Evolutionary conservation across 331 rosid genomes (phyloP).

Genomic region (Telfairia occidentalis): DNA sequence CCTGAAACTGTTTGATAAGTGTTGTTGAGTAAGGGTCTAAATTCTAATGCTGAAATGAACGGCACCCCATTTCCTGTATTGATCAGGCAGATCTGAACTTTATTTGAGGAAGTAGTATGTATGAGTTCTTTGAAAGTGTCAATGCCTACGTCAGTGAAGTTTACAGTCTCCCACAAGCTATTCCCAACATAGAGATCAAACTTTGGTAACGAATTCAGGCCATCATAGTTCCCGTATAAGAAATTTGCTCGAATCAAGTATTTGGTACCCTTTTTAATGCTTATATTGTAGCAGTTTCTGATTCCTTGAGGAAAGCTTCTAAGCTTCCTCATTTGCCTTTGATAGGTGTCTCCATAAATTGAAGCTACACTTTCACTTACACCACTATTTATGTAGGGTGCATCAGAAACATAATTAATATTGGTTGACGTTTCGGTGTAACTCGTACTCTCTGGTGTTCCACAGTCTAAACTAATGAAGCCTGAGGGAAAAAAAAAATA

Average conservation of each 20-base stretch:
- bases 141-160: not conserved
- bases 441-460: constrained; percentile 1
- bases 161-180: constrained; percentile 7
- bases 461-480: constrained; percentile 16
- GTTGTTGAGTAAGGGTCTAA: constrained; percentile 23
- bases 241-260: constrained; percentile 11
- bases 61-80: constrained; percentile 13
- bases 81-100: constrained; percentile 12
- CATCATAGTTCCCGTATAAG: constrained; percentile 14
- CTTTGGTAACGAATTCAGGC: not conserved
- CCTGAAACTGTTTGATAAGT: constrained; percentile 15
- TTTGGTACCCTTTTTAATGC: not conserved
- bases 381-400: constrained; percentile 9
- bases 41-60: constrained; percentile 34
- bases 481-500: constrained; percentile 5
- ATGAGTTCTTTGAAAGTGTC: not conserved
- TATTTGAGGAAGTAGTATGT: constrained; percentile 1
- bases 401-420: constrained; percentile 1
- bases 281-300: constrained; percentile 11
- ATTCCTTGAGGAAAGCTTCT: constrained; percentile 19
- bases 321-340: not conserved
- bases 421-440: not conserved
- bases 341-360: not conserved
- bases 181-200: constrained; percentile 10
- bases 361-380: not conserved